phyloP scores from a whole-genome alignment of 2,329 filamentous ascomycete species.

The Achaetomium macrosporum region DNA sequence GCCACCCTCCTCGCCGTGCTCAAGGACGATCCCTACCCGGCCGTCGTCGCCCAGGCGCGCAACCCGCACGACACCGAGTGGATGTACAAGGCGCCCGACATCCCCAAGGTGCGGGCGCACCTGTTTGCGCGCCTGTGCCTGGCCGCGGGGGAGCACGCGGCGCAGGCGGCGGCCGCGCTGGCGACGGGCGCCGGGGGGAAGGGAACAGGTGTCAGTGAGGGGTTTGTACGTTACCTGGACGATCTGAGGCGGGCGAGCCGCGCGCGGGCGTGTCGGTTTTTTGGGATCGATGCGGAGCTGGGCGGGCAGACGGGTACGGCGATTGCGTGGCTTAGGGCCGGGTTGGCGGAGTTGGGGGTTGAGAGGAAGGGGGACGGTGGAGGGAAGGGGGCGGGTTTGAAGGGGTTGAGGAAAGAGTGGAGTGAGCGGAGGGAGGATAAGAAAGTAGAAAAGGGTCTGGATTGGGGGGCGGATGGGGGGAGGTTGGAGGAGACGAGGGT shows the following conservation, averaged over 20 bases:
- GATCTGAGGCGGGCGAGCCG: conserved; percentile 69
- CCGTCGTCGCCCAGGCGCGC: conserved; percentile 70
- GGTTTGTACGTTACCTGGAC: conserved; percentile 65
- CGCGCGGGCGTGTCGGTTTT: conserved; percentile 82
- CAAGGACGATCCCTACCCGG: conserved; percentile 91
- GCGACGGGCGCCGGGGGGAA: background rate
- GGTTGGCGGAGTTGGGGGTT: conserved; percentile 67
- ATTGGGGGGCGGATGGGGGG: conserved; percentile 80
- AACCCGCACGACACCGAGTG: conserved; percentile 84
- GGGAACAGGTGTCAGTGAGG: conserved; percentile 47
- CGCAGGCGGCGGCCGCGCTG: conserved; percentile 54
- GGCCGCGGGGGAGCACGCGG: conserved; percentile 80
- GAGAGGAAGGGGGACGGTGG: conserved; percentile 38
- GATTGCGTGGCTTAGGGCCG: conserved; percentile 80
- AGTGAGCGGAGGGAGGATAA: conserved; percentile 73
- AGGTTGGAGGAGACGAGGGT: conserved; percentile 78
- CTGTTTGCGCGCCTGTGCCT: conserved; percentile 84
- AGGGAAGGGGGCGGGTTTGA: conserved; percentile 53
- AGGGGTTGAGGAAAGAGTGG: conserved; percentile 66
- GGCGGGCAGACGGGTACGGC: conserved; percentile 75
- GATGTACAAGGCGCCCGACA: conserved; percentile 89
- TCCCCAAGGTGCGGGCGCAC: conserved; percentile 82
- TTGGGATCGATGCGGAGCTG: conserved; percentile 83
- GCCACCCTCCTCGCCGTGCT: conserved; percentile 84
- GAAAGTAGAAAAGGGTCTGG: conserved; percentile 64